These are phyloP conservation scores for Chamaecrista fasciculata DNA, from an alignment of 306 rosid species.

Conservation along the genomic window DNA sequence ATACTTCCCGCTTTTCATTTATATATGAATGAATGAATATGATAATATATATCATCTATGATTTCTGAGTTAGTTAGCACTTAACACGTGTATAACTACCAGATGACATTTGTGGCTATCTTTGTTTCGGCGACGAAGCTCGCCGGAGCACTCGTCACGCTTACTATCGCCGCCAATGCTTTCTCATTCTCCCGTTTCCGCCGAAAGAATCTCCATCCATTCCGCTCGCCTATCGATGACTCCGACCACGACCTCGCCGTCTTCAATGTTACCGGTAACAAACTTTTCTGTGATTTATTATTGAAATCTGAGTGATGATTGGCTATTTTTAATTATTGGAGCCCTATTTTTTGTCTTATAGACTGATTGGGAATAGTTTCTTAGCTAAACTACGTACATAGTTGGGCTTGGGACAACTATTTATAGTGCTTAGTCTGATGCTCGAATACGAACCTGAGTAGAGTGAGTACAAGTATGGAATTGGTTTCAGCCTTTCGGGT, in stretches of 20 bases:
- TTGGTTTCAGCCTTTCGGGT: background rate
- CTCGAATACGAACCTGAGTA: background rate
- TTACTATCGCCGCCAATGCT: conserved; percentile 77
- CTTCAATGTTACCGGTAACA: conserved; percentile 54
- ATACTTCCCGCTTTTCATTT: too few relatives aligned
- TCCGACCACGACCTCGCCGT: conserved; percentile 65
- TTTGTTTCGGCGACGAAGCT: conserved; percentile 75
- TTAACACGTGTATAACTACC: background rate
- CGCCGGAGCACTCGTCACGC: conserved; percentile 58
- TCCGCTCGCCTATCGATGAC: conserved; percentile 75
- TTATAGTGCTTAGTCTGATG: background rate
- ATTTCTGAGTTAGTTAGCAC: background rate
- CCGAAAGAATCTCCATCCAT: conserved; percentile 59
- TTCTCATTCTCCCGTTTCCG: conserved; percentile 64
- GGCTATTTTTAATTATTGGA: background rate
- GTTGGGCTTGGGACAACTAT: background rate
- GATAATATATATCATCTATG: too few relatives aligned
- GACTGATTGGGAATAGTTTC: background rate
- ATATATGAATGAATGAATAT: too few relatives aligned
- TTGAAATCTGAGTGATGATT: background rate
- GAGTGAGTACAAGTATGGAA: background rate
- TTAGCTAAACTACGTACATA: background rate
- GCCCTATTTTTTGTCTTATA: background rate
- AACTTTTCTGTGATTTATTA: background rate
- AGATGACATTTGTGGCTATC: conserved; percentile 57